Evolutionary conservation across 345 rosid genomes (phyloP), one percentile per base, ranked within the genome.

Genomic region (Xanthoceras sorbifolium): DNA sequence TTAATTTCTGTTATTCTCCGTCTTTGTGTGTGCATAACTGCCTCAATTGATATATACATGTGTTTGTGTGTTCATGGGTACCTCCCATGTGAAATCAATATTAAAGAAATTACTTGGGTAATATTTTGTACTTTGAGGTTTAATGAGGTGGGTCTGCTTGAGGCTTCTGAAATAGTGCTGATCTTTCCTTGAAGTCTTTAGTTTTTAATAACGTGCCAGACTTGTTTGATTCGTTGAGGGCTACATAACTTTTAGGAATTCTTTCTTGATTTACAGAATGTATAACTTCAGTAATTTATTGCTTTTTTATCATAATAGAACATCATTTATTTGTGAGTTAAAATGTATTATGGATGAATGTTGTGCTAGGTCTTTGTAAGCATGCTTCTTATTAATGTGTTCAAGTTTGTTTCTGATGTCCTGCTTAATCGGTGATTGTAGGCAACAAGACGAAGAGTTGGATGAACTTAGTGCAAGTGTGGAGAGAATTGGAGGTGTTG

Each of bases 381-480:
- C 55, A 18, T 17, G 55, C 20, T 48, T 48, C 6, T 36, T 36
- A 9, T 15, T 17, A 55, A 20, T 67, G 4, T 66, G 42, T 77
- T 71, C 0, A 20, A 42, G 2, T 68, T 77, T 20, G 14, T 15
- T 50, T 1, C 77, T 65, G 25, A 17, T 38, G 63, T 25, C 75
- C 54, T 55, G 28, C 29, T 57, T 34, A 22, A 10, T 55, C 69
- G 69, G n/a, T 70, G 57, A 57, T 36, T 72, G 77, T 73, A 96
- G 99, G 91, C 94, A 89, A 84, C 99, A 96, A 75, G 98, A 96
- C 60, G 97, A 96, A 78, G 99, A 96, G 84, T 82, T 96, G 87
- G 99, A 96, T 78, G 97, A 92, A 81, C 93, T 96, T 15, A 96
- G 99, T 82, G 89, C 85, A 29, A 96, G 97, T 67, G 97, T 96